Conservation (phyloP, 2,329 filamentous ascomycete genomes). For the Exophiala mesophila region DNA sequence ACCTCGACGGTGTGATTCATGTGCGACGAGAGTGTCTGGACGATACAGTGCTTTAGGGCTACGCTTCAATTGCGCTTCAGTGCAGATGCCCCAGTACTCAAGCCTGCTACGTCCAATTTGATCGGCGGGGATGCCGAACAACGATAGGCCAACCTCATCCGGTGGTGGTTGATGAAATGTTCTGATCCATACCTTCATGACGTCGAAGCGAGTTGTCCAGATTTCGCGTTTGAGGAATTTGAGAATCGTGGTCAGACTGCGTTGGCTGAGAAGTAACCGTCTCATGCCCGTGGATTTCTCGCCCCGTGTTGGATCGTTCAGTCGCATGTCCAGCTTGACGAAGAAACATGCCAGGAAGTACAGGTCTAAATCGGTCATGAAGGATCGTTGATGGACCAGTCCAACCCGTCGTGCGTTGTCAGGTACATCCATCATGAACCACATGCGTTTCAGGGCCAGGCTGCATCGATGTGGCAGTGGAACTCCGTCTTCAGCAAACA, state of each 20-base stretch:
- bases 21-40: constrained; percentile 28
- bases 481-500: constrained; percentile 55
- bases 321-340: constrained; percentile 66
- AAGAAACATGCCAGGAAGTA: constrained; percentile 61
- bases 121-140: constrained; percentile 48
- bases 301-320: constrained; percentile 59
- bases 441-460: constrained; percentile 58
- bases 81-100: constrained; percentile 52
- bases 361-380: constrained; percentile 59
- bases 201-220: constrained; percentile 47
- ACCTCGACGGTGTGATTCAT: constrained; percentile 26
- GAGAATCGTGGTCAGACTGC: constrained; percentile 52
- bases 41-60: constrained; percentile 21
- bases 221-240: constrained; percentile 54
- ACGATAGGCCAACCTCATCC: constrained; percentile 24
- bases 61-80: constrained; percentile 7
- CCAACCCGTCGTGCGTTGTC: constrained; percentile 52
- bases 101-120: constrained; percentile 51
- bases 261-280: constrained; percentile 58
- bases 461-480: constrained; percentile 49
- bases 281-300: constrained; percentile 46
- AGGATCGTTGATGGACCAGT: constrained; percentile 48
- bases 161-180: constrained; percentile 47
- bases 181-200: constrained; percentile 53
- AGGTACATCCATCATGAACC: constrained; percentile 66